phyloP scores from a whole-genome alignment of 805 yeast species.

The Millerago galiae region DNA sequence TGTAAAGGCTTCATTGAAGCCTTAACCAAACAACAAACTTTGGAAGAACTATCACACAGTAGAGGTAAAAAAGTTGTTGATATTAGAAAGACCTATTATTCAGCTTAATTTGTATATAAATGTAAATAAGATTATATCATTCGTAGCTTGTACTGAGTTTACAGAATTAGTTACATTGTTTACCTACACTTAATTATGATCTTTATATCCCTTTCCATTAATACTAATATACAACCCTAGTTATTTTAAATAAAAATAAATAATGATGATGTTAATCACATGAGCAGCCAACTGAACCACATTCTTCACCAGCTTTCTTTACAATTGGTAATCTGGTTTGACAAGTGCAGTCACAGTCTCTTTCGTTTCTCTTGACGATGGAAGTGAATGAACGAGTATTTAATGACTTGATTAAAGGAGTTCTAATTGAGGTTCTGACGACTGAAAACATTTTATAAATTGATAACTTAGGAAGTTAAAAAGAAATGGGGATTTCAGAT shows the following conservation, averaged over 20 bases:
- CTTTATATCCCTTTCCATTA: background rate
- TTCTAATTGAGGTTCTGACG: conserved; percentile 14
- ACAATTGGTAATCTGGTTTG: conserved; percentile 9
- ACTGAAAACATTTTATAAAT: conserved; percentile 16
- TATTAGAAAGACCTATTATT: conserved; percentile 83
- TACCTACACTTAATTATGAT: background rate
- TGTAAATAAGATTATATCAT: background rate
- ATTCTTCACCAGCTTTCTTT: conserved; percentile 21
- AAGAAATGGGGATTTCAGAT: background rate
- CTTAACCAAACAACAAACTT: conserved; percentile 66
- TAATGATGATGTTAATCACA: conserved; percentile 9
- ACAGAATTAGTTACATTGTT: no score
- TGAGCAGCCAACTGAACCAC: conserved; percentile 24
- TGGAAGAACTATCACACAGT: conserved; percentile 82
- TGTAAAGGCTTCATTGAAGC: conserved; percentile 88
- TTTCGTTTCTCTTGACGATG: conserved; percentile 12
- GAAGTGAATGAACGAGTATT: conserved; percentile 8
- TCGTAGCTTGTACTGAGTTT: no score
- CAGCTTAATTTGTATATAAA: conserved; percentile 29
- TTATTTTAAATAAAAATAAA: background rate
- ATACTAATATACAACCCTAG: conserved; percentile 1
- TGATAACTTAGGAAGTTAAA: no score
- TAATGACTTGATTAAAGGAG: conserved; percentile 5
- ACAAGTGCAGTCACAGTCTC: conserved; percentile 26
- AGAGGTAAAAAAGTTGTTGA: conserved; percentile 96